These are phyloP conservation scores for Rauvolfia tetraphylla DNA, from an alignment of 257 asterid species.

Conservation along the genomic window DNA sequence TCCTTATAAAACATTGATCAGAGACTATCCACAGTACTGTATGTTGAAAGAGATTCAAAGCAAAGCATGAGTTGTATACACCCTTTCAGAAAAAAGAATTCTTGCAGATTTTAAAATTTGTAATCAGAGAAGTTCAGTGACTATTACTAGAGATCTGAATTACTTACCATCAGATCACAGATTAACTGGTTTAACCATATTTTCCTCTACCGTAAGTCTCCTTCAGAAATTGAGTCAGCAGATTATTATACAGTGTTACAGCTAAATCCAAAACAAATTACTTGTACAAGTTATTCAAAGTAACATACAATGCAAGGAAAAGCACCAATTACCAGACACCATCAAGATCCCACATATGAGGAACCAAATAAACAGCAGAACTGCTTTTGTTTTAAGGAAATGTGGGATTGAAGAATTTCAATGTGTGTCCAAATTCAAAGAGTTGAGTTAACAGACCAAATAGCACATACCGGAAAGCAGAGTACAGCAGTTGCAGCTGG, in stretches of 20 bases:
- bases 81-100: not conserved
- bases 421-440: not conserved
- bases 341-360: not conserved
- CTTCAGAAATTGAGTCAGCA: not conserved
- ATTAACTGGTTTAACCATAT: not conserved
- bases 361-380: not conserved
- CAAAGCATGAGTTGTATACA: not conserved
- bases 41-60: not conserved
- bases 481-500: conserved; percentile 46
- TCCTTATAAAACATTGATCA: not conserved
- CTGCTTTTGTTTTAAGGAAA: not conserved
- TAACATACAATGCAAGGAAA: not conserved
- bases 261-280: not conserved
- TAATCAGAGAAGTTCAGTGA: not conserved
- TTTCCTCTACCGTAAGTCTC: not conserved
- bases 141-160: not conserved
- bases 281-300: not conserved
- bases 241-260: not conserved
- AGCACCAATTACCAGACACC: not conserved
- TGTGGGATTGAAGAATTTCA: not conserved
- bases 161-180: not conserved
- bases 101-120: not conserved
- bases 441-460: not conserved
- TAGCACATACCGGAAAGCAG: conserved; percentile 35
- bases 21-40: not conserved